These are phyloP conservation scores for Pichia sorboxylosa DNA, from an alignment of 1,139 yeast genomes.

Conservation along the genomic window DNA sequence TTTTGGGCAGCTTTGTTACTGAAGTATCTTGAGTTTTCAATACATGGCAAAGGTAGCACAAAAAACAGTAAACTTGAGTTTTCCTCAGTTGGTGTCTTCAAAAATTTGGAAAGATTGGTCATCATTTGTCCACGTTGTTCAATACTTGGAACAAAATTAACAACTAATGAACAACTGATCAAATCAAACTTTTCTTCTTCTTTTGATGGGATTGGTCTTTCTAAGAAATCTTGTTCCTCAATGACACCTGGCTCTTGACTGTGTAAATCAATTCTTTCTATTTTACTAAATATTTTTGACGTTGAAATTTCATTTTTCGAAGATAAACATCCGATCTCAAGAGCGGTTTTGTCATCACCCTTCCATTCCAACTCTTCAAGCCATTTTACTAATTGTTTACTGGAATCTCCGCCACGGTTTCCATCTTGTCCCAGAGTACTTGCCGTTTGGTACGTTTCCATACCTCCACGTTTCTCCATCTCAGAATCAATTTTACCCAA, in stretches of 20 bases:
- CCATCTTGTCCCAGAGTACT: conserved; percentile 73
- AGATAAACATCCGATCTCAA: conserved; percentile 77
- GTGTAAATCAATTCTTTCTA: conserved; percentile 65
- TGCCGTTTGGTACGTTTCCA: conserved; percentile 72
- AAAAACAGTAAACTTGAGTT: conserved; percentile 36
- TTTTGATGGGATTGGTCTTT: conserved; percentile 46
- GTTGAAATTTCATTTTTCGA: conserved; percentile 60
- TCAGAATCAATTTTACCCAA: conserved; percentile 52
- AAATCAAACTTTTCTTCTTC: conserved; percentile 43
- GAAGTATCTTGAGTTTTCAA: conserved; percentile 70
- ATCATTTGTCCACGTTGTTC: conserved; percentile 69
- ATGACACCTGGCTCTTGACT: conserved; percentile 63
- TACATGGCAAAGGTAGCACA: conserved; percentile 83
- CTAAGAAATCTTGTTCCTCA: conserved; percentile 72
- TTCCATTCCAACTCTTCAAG: conserved; percentile 26
- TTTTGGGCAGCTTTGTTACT: conserved; percentile 30
- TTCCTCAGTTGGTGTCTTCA: conserved; percentile 26
- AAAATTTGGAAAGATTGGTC: conserved; percentile 43
- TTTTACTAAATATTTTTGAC: conserved; percentile 33
- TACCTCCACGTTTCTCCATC: conserved; percentile 52
- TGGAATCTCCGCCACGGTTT: conserved; percentile 83
- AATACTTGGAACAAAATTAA: conserved; percentile 77
- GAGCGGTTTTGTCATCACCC: conserved; percentile 28
- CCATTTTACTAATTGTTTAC: conserved; percentile 67
- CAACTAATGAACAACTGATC: conserved; percentile 73